These are phyloP conservation scores for Epichloe baconii DNA, from an alignment of 2,329 filamentous ascomycete genomes.

Conservation along the genomic window DNA sequence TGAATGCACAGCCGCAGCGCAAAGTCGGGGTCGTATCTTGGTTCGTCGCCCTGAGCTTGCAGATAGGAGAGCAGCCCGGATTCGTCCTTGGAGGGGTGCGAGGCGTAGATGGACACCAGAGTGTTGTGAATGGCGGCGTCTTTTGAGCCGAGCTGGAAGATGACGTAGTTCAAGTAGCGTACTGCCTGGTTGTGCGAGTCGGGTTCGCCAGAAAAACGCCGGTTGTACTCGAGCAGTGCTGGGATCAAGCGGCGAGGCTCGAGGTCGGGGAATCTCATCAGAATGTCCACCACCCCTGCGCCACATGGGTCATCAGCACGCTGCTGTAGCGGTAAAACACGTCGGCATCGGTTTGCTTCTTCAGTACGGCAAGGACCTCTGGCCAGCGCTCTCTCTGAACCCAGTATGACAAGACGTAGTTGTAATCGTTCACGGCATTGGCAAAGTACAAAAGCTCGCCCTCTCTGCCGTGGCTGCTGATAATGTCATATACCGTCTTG, in stretches of 20 bases:
- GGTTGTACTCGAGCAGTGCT: constrained; percentile 87
- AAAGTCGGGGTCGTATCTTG: constrained; percentile 88
- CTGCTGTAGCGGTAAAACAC: constrained; percentile 96
- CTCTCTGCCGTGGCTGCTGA: constrained; percentile 89
- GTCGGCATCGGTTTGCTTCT: constrained; percentile 82
- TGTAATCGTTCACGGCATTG: constrained; percentile 76
- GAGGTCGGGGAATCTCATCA: constrained; percentile 82
- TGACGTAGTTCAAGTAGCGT: constrained; percentile 83
- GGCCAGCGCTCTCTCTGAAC: constrained; percentile 87
- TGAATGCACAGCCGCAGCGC: constrained; percentile 91
- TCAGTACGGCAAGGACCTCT: constrained; percentile 76
- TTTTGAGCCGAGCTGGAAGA: constrained; percentile 70
- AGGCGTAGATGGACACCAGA: constrained; percentile 88
- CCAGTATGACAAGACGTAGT: constrained; percentile 95
- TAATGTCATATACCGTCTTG: constrained; percentile 89
- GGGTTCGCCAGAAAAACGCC: constrained; percentile 49
- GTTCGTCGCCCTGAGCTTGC: constrained; percentile 76
- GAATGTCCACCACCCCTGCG: constrained; percentile 77
- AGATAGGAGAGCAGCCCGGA: constrained; percentile 77
- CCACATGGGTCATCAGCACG: constrained; percentile 84
- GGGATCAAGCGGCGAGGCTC: constrained; percentile 83
- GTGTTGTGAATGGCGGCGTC: constrained; percentile 93
- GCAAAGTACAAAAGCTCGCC: constrained; percentile 88
- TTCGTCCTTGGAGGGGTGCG: constrained; percentile 71
- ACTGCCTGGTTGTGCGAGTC: constrained; percentile 77